Percentiles rank a stretch among this genome's conserved stretches.
phyloP scores from a whole-genome alignment of 208 protist species.

The Borovskyia barvae region DNA sequence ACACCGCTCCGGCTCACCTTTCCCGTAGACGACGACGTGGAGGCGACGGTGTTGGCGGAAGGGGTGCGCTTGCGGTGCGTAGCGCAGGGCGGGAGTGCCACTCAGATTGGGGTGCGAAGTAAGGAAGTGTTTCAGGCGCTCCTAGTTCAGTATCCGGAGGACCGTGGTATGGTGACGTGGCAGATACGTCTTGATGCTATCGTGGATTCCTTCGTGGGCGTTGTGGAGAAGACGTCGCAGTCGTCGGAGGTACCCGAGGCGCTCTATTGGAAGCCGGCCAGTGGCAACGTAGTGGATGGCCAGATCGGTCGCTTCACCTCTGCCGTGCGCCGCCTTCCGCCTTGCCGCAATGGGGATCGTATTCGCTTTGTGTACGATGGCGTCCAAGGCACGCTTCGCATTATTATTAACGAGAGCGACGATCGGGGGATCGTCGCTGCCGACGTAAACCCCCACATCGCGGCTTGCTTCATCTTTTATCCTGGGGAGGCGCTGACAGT shows the following conservation, averaged over 20 bases:
- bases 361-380: conserved; percentile 64
- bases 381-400: conserved; percentile 28
- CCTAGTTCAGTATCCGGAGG: conserved; percentile 36
- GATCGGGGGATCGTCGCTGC: conserved; percentile 53
- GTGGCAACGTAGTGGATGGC: conserved; percentile 51
- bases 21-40: conserved; percentile 63
- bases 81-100: conserved; percentile 23
- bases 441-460: conserved; percentile 47
- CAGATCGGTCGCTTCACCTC: conserved; percentile 41
- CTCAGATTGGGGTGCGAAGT: conserved; percentile 80
- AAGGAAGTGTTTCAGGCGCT: conserved; percentile 63
- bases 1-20: conserved; percentile 50
- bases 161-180: conserved; percentile 62
- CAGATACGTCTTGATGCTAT: conserved; percentile 66
- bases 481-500: conserved; percentile 75
- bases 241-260: conserved; percentile 37
- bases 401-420: conserved; percentile 48
- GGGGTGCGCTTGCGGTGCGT: conserved; percentile 64
- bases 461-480: conserved; percentile 84
- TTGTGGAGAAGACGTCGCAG: conserved; percentile 60
- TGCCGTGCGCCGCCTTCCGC: conserved; percentile 40
- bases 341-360: conserved; percentile 60
- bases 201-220: conserved; percentile 69
- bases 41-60: conserved; percentile 47
- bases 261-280: conserved; percentile 84